These are phyloP conservation scores for Lactifluus volemus DNA, from an alignment of 768 basidiomycete genomes.

Conservation along the genomic window DNA sequence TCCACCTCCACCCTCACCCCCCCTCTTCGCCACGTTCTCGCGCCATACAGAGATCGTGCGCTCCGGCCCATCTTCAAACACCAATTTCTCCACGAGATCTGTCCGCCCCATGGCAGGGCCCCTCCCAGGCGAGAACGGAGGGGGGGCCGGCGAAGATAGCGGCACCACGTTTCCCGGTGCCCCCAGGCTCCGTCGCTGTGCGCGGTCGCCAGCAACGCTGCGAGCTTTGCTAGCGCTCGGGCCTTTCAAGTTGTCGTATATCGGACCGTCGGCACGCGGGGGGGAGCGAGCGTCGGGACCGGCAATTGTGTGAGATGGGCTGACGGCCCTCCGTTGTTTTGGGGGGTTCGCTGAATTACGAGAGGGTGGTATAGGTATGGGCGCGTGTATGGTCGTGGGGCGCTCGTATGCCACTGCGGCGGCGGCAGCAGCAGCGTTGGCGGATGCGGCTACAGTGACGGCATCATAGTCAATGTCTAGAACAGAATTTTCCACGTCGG, in stretches of 20 bases:
- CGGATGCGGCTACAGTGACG: slow-evolving; percentile 9
- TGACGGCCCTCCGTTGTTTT: slow-evolving; percentile 2
- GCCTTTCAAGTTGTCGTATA: not conserved
- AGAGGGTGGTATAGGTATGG: not conserved
- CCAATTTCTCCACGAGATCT: slow-evolving; percentile 27
- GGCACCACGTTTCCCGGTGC: not conserved
- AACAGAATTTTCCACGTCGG: slow-evolving; percentile 11
- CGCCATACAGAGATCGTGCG: slow-evolving; percentile 31
- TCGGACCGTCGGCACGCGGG: not conserved
- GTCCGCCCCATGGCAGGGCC: slow-evolving; percentile 20
- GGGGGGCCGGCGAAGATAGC: not conserved
- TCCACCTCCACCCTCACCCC: slow-evolving; percentile 10
- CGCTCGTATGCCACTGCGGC: not conserved
- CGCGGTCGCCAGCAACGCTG: slow-evolving; percentile 13
- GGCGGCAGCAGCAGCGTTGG: no score
- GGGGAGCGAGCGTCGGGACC: not conserved
- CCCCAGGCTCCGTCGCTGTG: slow-evolving; percentile 1
- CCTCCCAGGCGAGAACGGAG: not conserved
- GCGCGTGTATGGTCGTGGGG: not conserved
- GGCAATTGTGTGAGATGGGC: slow-evolving; percentile 16
- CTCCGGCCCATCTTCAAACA: slow-evolving; percentile 29
- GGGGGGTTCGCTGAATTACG: not conserved
- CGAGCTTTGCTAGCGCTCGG: slow-evolving; percentile 10
- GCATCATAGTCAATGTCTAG: slow-evolving; percentile 18
- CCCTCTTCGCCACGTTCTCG: slow-evolving; percentile 27